Conservation (phyloP, 495 filamentous ascomycete genomes). For the Xylaria nigripes region DNA sequence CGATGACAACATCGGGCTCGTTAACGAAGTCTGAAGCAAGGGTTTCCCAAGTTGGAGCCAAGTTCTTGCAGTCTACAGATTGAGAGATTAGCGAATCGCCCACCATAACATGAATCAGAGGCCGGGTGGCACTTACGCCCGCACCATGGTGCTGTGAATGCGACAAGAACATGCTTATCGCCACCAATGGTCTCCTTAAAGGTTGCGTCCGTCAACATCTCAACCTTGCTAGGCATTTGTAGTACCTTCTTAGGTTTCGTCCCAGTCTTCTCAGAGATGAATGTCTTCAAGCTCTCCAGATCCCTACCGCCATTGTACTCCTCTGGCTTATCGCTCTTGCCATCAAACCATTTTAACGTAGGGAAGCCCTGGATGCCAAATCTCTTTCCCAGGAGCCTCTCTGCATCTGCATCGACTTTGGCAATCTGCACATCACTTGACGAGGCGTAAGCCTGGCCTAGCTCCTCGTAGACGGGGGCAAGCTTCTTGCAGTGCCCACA, state of each 20-base stretch:
- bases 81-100: constrained; percentile 22
- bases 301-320: constrained; percentile 86
- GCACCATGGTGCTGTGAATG: constrained; percentile 96
- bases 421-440: constrained; percentile 76
- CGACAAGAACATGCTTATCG: constrained; percentile 87
- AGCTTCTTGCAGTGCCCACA: constrained; percentile 99
- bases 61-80: constrained; percentile 80
- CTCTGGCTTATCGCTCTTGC: constrained; percentile 78
- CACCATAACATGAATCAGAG: background rate
- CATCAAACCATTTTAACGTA: constrained; percentile 96
- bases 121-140: constrained; percentile 62
- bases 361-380: constrained; percentile 94
- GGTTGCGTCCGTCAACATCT: constrained; percentile 67
- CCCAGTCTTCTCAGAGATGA: constrained; percentile 84
- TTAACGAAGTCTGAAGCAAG: constrained; percentile 73
- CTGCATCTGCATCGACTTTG: constrained; percentile 90
- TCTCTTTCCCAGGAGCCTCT: constrained; percentile 71
- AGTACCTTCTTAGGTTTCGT: constrained; percentile 65
- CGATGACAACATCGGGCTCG: constrained; percentile 72
- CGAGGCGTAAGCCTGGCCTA: constrained; percentile 64
- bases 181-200: constrained; percentile 73
- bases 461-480: constrained; percentile 88
- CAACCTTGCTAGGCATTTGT: constrained; percentile 58
- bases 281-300: constrained; percentile 71
- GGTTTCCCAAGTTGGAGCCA: constrained; percentile 85